Base-by-base conservation (phyloP, 805 yeast genomes). In the Candida gorgasii region DNA sequence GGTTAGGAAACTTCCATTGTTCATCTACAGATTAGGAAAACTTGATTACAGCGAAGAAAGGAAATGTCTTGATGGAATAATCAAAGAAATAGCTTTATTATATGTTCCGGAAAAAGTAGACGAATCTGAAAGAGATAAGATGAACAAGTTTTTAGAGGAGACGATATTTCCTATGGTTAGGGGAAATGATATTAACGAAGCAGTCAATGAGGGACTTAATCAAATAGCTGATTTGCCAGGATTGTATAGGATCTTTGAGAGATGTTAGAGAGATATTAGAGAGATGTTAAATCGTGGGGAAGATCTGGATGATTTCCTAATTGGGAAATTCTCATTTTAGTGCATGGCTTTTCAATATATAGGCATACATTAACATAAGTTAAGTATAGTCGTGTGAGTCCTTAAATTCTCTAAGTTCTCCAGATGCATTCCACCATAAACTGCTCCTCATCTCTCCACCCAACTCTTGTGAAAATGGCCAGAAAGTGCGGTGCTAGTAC, bases 201-300 rank as follows among this genome's bases (percentile, higher is more conserved):
- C 54, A 2, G 52, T 89, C 27, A 50, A 62, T 4, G 56, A 69
- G 11, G 82, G 79, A 43, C 79, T 89, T 3, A 76, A 87, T 4
- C 96, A 92, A 59, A 79, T 93, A 28, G 97, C 99, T 0, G 89
- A 84, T 57, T 62, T 93, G 22, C 98, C 98, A 1, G 96, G 96
- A 0, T 67, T 93, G 43, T 93, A 93, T 62, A 79, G 75, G 54
- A 95, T 95, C 4, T 93, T 93, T 69, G 99, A 93, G 66, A 73
- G 99, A 58, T 93, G 99, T 55, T 86, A 53, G 26, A 5, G 14
- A 3, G 13, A 20, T 15, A 13, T 11, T 6, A 16, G 18, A n/a
- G n/a, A n/a, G n/a, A n/a, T n/a, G n/a, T n/a, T n/a, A n/a, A n/a
- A n/a, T n/a, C n/a, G n/a, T n/a, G n/a, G n/a, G n/a, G n/a, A n/a